These are phyloP conservation scores for Candida boidinii DNA, from an alignment of 805 yeast genomes.

Conservation along the genomic window DNA sequence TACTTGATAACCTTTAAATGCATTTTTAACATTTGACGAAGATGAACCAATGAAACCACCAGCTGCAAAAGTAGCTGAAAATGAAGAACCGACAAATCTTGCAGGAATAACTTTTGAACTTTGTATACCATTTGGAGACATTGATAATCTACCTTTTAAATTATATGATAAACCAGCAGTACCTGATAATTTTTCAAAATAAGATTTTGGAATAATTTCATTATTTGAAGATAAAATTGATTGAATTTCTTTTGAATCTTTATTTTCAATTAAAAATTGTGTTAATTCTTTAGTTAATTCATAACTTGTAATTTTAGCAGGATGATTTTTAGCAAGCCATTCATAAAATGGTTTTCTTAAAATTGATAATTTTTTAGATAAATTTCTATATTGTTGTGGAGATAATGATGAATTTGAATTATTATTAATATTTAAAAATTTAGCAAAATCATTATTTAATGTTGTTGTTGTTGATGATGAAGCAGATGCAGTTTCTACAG, in stretches of 20 bases:
- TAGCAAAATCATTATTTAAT: conserved; percentile 17
- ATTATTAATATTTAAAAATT: conserved; percentile 14
- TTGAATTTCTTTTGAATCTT: conserved; percentile 6
- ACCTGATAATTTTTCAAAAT: conserved; percentile 33
- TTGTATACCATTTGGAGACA: conserved; percentile 63
- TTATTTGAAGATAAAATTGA: not conserved
- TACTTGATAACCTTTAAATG: no score
- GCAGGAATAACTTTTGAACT: conserved; percentile 54
- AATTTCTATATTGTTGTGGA: not conserved
- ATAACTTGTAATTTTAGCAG: conserved; percentile 26
- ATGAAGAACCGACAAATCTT: conserved; percentile 43
- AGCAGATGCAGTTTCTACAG: no score
- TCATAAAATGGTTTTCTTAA: conserved; percentile 44
- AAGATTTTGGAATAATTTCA: conserved; percentile 10
- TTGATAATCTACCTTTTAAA: conserved; percentile 57
- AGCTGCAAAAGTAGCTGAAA: conserved; percentile 39
- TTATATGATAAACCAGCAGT: conserved; percentile 71
- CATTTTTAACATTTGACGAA: no score
- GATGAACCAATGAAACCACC: conserved; percentile 37
- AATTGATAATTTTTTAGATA: conserved; percentile 26
- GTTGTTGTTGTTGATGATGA: conserved; percentile 11
- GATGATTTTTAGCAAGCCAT: conserved; percentile 46
- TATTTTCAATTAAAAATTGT: conserved; percentile 28
- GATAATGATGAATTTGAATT: conserved; percentile 8
- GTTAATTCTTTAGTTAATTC: conserved; percentile 30